Evolutionary conservation across 768 basidiomycete species (phyloP), one percentile per base, ranked within the genome.

Genomic region (Leucocoprinus leucothites): DNA sequence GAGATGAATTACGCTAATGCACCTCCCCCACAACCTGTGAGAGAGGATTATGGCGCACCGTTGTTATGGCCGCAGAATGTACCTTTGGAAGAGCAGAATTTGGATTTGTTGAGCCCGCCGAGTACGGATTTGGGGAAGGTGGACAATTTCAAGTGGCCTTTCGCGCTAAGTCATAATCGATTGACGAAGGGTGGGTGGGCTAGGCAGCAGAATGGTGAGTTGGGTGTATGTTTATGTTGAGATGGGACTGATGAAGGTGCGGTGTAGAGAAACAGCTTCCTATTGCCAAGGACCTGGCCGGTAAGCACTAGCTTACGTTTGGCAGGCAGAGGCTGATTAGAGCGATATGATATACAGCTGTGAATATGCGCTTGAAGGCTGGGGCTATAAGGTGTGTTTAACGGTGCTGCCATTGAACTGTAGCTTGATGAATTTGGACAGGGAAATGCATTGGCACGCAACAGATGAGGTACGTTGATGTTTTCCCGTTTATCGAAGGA

Each of bases 141-240:
- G 75, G 52, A 58, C 11, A 85, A 85, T 59, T 74, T 74, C 57
- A 86, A 86, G 61, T 87, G 86, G 86, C 79, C 84, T 0, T 82
- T 85, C 62, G 71, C 78, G 46, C 64, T 84, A 19, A 85, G 84
- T 57, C 82, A 83, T 61, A 85, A 75, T 61, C 80, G 82, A 31
- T 60, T 87, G 6, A 76, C 78, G 50, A 72, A 74, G 3, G 86
- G 84, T n/a, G 86, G 86, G 1, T 87, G 85, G 84, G 80, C 85
- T 25, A 74, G 84, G 44, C 75, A 84, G 62, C 78, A 85, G 64
- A 87, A 82, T 58, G 57, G 85, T 80, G 49, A 18, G 75, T 46
- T 21, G 13, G 9, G 64, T 44, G 31, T 24, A n/a, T 9, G 24
- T 9, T 35, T 8, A 13, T 8, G 19, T 54, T 40, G 22, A 13